Evolutionary conservation across 2,329 filamentous ascomycete genomes (phyloP).

Genomic region (Xylaria sp.): DNA sequence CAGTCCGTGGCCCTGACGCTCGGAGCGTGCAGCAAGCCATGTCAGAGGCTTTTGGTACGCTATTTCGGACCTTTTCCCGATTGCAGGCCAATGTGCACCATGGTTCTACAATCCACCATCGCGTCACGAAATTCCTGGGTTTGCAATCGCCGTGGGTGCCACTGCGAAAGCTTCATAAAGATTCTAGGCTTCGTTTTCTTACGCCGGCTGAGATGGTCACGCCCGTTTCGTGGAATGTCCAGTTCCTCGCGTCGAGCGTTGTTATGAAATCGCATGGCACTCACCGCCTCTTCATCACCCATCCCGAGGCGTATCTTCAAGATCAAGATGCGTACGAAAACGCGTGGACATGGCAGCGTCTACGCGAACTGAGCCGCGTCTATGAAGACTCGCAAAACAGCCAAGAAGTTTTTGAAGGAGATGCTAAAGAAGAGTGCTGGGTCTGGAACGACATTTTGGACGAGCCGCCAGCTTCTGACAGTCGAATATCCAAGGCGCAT

Average conservation of each 20-base stretch:
- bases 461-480: slow-evolving; percentile 57
- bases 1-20: slow-evolving; percentile 70
- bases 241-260: slow-evolving; percentile 75
- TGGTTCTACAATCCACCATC: slow-evolving; percentile 49
- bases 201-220: slow-evolving; percentile 78
- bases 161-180: slow-evolving; percentile 78
- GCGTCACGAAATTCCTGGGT: slow-evolving; percentile 62
- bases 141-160: slow-evolving; percentile 78
- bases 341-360: slow-evolving; percentile 76
- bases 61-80: slow-evolving; percentile 59
- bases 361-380: slow-evolving; percentile 70
- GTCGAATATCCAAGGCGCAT: slow-evolving; percentile 54
- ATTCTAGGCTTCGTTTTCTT: slow-evolving; percentile 76
- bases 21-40: slow-evolving; percentile 74
- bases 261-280: slow-evolving; percentile 75
- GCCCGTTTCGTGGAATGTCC: slow-evolving; percentile 74
- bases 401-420: slow-evolving; percentile 66
- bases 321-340: slow-evolving; percentile 62
- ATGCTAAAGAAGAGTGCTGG: slow-evolving; percentile 74
- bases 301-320: slow-evolving; percentile 79
- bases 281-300: slow-evolving; percentile 78
- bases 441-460: slow-evolving; percentile 73
- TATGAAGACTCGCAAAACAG: slow-evolving; percentile 58
- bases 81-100: slow-evolving; percentile 48
- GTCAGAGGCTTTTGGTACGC: slow-evolving; percentile 67